Evolutionary conservation across 2,329 filamentous ascomycete species (phyloP).

Genomic region (Fusarium burgessii): DNA sequence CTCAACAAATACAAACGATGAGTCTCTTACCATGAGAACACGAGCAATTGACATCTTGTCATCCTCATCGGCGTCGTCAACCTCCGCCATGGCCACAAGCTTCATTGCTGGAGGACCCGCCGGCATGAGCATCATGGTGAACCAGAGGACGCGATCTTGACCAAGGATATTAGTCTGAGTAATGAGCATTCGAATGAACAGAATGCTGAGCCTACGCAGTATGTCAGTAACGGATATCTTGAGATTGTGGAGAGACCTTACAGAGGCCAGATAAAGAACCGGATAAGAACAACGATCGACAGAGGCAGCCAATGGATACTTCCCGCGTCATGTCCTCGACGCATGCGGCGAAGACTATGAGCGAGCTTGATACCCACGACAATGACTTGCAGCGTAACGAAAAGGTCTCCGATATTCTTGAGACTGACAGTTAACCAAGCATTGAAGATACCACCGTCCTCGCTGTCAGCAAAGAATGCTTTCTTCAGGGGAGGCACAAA

Average conservation of each 20-base stretch:
- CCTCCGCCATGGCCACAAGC: conserved; percentile 31
- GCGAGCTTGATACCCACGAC: conserved; percentile 34
- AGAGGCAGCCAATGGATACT: conserved; percentile 16
- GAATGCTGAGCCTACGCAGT: conserved; percentile 15
- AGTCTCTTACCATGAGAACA: conserved; percentile 19
- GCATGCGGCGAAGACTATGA: conserved; percentile 34
- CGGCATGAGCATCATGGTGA: conserved; percentile 34
- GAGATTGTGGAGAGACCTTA: neutral
- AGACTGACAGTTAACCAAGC: conserved; percentile 32
- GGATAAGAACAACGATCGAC: conserved; percentile 12
- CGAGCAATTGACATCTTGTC: conserved; percentile 34
- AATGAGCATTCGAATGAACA: conserved; percentile 25
- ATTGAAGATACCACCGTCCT: conserved; percentile 30
- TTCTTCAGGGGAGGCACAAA: conserved; percentile 28
- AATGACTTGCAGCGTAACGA: conserved; percentile 30
- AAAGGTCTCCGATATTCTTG: conserved; percentile 34
- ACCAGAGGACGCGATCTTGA: conserved; percentile 29
- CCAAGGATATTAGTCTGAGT: conserved; percentile 12
- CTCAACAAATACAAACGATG: accelerated
- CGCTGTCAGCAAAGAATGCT: conserved; percentile 23
- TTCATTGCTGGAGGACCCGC: conserved; percentile 30
- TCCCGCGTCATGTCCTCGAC: conserved; percentile 18
- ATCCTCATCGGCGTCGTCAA: conserved; percentile 28
- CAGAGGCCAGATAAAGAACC: conserved; percentile 30
- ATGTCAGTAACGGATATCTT: neutral